Evolutionary conservation across 345 rosid genomes (phyloP), one percentile per base, ranked within the genome.

Genomic region (Corchorus olitorius): DNA sequence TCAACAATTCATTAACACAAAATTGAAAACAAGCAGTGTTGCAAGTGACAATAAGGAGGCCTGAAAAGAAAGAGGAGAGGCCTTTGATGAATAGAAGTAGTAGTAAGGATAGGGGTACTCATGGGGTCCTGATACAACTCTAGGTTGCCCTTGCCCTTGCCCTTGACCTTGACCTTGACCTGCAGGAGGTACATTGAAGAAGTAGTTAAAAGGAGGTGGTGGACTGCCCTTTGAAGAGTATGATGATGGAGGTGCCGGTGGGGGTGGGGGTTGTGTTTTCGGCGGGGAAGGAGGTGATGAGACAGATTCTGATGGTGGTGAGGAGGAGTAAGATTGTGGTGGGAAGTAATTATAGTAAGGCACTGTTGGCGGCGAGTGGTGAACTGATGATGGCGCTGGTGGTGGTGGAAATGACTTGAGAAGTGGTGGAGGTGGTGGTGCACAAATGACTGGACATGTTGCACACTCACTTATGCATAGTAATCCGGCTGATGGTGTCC

Each of bases 81-180:
- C 85, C 37, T 62, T 67, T 35, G 93, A 86, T 50, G 87, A 75
- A 59, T 79, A 84, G 86, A 65, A 90, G 62, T 90, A 88, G 84
- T 90, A 90, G 78, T 88, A 88, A 50, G 93, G 91, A 61, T 84
- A 86, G 37, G 87, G 83, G 65, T 89, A 81, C 53, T 58, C 63
- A 58, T 58, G 68, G 8, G 54, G 81, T 75, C 78, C 88, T 2
- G 75, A 37, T 10, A 75, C 27, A 27, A 27, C 50, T 2, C 46
- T 27, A 2, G 87, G 87, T 16, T 85, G 85, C 3, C 75, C 71
- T 56, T 75, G 85, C 3, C 75, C 71, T 56, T 75, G 84, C n/a
- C 48, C 27, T 16, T 85, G 85, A 2, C 75, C 71, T 56, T 75
- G 27, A 27, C 27, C 27, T 27, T 27, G 84, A 22, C 48, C 82